phyloP scores from a whole-genome alignment of 2,329 filamentous ascomycete species.

The Fusarium domesticum region DNA sequence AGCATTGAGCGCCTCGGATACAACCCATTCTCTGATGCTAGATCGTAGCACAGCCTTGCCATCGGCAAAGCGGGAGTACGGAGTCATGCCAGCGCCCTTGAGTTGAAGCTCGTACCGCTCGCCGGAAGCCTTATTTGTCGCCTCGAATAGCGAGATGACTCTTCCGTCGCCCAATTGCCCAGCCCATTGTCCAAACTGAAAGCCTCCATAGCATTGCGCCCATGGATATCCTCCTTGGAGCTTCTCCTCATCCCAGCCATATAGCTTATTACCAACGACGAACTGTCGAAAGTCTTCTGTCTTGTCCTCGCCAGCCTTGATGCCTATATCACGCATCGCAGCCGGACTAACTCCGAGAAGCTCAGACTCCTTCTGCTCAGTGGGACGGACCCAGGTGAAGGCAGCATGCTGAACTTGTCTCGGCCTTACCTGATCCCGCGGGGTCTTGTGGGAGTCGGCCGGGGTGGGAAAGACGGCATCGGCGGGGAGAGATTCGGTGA shows the following conservation, averaged over 20 bases:
- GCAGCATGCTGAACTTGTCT: conserved; percentile 80
- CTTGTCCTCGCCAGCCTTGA: conserved; percentile 64
- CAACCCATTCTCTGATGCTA: conserved; percentile 90
- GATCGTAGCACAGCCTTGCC: conserved; percentile 90
- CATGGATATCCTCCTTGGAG: conserved; percentile 80
- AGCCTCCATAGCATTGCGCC: conserved; percentile 96
- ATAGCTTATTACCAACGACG: conserved; percentile 78
- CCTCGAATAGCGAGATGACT: conserved; percentile 91
- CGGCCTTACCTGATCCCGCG: conserved; percentile 72
- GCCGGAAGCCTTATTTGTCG: conserved; percentile 69
- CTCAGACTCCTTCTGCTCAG: conserved; percentile 67
- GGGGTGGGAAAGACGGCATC: conserved; percentile 80
- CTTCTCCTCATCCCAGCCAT: conserved; percentile 70
- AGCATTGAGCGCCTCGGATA: conserved; percentile 84
- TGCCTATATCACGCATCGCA: conserved; percentile 77
- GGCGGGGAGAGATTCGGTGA: conserved; percentile 66
- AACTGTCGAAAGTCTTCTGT: conserved; percentile 73
- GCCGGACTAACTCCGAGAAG: conserved; percentile 76
- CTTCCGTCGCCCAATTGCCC: conserved; percentile 93
- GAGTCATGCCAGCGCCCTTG: conserved; percentile 89
- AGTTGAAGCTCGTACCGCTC: conserved; percentile 85
- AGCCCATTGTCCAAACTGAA: conserved; percentile 81
- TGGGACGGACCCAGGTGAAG: conserved; percentile 88
- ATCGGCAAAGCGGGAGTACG: conserved; percentile 94
- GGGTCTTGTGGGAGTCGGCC: conserved; percentile 73